phyloP scores from a whole-genome alignment of 2,329 filamentous ascomycete species.

The Phyllosticta citriasiana region DNA sequence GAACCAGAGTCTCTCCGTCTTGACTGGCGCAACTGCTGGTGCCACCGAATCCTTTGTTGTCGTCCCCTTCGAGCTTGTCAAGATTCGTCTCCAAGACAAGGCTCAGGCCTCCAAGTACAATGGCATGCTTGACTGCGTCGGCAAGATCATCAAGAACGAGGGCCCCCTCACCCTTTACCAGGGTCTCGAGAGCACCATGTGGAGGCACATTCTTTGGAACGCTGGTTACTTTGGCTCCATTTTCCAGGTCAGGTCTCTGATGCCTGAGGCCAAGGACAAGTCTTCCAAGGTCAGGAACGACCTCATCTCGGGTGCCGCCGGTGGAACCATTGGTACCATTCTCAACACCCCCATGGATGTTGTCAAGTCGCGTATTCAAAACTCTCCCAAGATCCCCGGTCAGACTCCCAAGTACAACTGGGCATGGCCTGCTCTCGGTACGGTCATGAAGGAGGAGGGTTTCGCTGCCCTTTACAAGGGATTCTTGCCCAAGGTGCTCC shows the following conservation, averaged over 20 bases:
- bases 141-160: conserved; percentile 74
- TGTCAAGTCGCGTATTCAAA: conserved; percentile 97
- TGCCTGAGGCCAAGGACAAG: conserved; percentile 77
- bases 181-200: conserved; percentile 90
- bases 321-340: conserved; percentile 83
- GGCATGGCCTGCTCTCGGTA: conserved; percentile 80
- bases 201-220: conserved; percentile 93
- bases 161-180: conserved; percentile 88
- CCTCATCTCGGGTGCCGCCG: conserved; percentile 72
- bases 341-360: conserved; percentile 95
- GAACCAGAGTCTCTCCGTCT: conserved; percentile 81
- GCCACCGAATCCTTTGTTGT: conserved; percentile 95
- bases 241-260: conserved; percentile 81
- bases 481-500: conserved; percentile 87
- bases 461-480: conserved; percentile 92
- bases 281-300: conserved; percentile 75
- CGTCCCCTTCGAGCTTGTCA: conserved; percentile 95
- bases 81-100: conserved; percentile 95
- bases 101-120: conserved; percentile 82
- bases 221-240: conserved; percentile 97
- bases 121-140: conserved; percentile 69
- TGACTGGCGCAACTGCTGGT: conserved; percentile 89
- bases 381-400: conserved; percentile 75
- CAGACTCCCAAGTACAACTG: conserved; percentile 93
- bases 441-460: conserved; percentile 87